Evolutionary conservation across 345 rosid genomes (phyloP).

Genomic region (Citrus australasica): DNA sequence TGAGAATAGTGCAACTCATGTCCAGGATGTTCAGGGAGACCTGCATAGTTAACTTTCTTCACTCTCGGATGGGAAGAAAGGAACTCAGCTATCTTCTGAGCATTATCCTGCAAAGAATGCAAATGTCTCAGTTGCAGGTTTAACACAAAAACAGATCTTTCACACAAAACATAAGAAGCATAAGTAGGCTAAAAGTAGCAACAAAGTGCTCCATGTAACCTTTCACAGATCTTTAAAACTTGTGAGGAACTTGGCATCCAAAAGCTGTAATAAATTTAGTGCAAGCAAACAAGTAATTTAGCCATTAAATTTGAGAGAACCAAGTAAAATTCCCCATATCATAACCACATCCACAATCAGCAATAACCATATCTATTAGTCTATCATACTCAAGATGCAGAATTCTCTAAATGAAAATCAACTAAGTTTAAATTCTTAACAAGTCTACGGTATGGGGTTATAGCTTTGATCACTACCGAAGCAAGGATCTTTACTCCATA

Average conservation of each 20-base stretch:
- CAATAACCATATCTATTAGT: background rate
- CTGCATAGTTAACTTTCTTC: slow-evolving; percentile 81
- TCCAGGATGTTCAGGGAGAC: slow-evolving; percentile 86
- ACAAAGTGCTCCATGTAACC: background rate
- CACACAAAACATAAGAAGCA: background rate
- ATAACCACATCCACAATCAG: background rate
- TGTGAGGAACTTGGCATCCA: background rate
- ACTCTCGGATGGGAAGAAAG: slow-evolving; percentile 77
- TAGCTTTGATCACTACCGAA: too few species aligned
- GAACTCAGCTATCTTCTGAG: slow-evolving; percentile 83
- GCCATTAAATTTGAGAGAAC: background rate
- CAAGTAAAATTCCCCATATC: background rate
- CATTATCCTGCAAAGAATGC: slow-evolving; percentile 58
- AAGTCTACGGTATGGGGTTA: background rate
- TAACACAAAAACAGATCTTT: background rate
- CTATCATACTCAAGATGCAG: background rate
- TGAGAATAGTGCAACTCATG: slow-evolving; percentile 83
- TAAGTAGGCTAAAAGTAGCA: background rate
- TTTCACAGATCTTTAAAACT: background rate
- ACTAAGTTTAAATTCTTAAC: background rate
- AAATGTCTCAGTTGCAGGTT: slow-evolving; percentile 3
- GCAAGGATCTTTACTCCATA: background rate
- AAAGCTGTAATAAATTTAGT: background rate
- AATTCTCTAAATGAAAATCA: background rate
- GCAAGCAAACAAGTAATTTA: background rate